Conservation (phyloP, 2,329 filamentous ascomycete genomes). For the Paraphaeosphaeria sporulosa region DNA sequence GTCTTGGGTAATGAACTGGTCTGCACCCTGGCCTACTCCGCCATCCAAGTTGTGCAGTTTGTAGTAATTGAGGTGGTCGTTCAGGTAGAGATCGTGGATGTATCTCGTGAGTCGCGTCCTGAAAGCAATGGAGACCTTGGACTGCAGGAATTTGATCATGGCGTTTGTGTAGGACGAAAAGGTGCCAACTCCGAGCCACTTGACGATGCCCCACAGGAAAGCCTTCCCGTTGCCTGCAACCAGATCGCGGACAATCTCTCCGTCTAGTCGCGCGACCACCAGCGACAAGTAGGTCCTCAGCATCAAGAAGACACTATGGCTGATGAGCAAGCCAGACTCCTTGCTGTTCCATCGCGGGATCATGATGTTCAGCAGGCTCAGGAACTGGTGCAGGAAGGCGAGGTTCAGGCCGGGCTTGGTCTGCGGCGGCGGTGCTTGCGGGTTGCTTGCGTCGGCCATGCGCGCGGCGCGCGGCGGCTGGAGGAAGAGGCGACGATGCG, state of each 20-base stretch:
- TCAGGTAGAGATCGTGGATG: constrained; percentile 96
- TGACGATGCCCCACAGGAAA: constrained; percentile 87
- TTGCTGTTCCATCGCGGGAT: constrained; percentile 95
- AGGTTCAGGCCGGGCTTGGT: constrained; percentile 95
- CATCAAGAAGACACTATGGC: constrained; percentile 89
- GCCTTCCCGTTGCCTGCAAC: constrained; percentile 92
- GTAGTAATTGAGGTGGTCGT: constrained; percentile 95
- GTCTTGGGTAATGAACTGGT: constrained; percentile 98
- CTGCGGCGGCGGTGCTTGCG: constrained; percentile 81
- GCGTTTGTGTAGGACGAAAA: constrained; percentile 97
- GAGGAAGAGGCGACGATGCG: constrained; percentile 89
- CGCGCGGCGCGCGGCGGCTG: constrained; percentile 87
- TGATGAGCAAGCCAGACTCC: constrained; percentile 87
- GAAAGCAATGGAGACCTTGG: constrained; percentile 98
- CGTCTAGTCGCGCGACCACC: constrained; percentile 89
- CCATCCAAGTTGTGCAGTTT: constrained; percentile 93
- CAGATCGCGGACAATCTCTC: constrained; percentile 93
- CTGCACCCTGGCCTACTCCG: constrained; percentile 87
- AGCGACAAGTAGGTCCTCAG: constrained; percentile 92
- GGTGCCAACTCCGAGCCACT: constrained; percentile 94
- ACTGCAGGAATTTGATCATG: constrained; percentile 98
- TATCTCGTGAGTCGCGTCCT: constrained; percentile 92
- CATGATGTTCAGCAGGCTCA: constrained; percentile 97
- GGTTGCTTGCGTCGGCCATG: constrained; percentile 68
- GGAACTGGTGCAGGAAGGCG: constrained; percentile 94